phyloP scores from a whole-genome alignment of 2,329 filamentous ascomycete genomes.

The Sclerotinia subarctica region DNA sequence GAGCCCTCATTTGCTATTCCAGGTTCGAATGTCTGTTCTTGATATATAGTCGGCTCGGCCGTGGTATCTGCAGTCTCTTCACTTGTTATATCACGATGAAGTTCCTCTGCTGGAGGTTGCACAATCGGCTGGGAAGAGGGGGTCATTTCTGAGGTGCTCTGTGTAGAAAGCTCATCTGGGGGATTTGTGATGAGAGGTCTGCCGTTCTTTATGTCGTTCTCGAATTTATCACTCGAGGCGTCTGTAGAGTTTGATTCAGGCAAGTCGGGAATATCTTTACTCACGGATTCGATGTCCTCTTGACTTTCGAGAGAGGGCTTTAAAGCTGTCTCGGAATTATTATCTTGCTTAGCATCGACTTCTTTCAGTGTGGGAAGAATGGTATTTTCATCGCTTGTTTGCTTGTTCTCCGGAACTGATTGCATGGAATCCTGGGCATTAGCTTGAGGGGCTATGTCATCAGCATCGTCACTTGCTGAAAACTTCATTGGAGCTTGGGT shows the following conservation, averaged over 20 bases:
- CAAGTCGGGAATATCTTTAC: conserved; percentile 1
- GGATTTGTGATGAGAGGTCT: conserved; percentile 19
- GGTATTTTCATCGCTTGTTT: background rate
- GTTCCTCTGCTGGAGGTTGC: conserved; percentile 3
- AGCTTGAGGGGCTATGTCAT: conserved; percentile 10
- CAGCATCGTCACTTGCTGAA: background rate
- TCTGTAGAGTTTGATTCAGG: background rate
- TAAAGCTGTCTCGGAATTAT: background rate
- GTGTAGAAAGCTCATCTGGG: background rate
- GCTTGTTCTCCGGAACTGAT: background rate
- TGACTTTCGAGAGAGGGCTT: background rate
- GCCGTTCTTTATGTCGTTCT: conserved; percentile 28
- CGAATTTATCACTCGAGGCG: conserved; percentile 19
- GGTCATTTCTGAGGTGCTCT: background rate
- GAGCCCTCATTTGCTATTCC: background rate
- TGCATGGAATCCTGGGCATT: background rate
- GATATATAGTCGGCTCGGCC: background rate
- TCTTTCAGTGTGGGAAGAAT: background rate
- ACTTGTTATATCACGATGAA: background rate
- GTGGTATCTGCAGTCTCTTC: background rate
- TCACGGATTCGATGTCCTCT: background rate
- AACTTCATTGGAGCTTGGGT: background rate
- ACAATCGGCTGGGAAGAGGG: background rate
- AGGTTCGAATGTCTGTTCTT: background rate
- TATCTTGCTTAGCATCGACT: background rate